phyloP scores from a whole-genome alignment of 176 grass and related monocot genomes.

The Aechmea fasciata region DNA sequence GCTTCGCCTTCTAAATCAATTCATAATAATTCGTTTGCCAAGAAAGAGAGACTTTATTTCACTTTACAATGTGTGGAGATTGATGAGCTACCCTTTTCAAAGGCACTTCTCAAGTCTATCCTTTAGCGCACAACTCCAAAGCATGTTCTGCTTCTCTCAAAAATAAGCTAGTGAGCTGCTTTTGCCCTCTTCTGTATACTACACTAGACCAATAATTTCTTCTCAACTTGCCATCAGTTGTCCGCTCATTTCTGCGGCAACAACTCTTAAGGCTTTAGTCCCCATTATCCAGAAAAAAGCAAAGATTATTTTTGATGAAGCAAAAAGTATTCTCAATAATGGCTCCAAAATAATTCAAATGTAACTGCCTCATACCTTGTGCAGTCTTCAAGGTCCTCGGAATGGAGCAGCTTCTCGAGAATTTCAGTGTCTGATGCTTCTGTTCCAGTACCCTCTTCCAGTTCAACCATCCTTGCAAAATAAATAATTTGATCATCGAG shows the following conservation, averaged over 20 bases:
- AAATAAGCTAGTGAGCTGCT: constrained; percentile 60
- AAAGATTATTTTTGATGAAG: not conserved
- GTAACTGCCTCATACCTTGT: constrained; percentile 26
- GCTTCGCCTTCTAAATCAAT: not conserved
- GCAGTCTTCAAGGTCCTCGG: constrained; percentile 3
- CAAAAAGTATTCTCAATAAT: not conserved
- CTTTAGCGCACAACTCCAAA: constrained; percentile 41
- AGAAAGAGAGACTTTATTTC: not conserved
- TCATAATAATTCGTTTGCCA: not conserved
- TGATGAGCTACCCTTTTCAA: not conserved
- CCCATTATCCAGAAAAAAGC: no score
- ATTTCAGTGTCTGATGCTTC: constrained; percentile 55
- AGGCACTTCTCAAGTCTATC: constrained; percentile 24
- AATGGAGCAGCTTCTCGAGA: constrained; percentile 38
- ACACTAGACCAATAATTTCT: constrained; percentile 35
- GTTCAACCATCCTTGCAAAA: constrained; percentile 65
- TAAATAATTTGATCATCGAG: not conserved
- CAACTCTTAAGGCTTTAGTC: not conserved
- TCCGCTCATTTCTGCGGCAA: constrained; percentile 15
- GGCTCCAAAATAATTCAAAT: not conserved
- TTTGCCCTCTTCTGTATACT: constrained; percentile 81
- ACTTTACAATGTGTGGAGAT: not conserved
- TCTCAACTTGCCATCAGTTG: not conserved
- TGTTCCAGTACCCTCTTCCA: constrained; percentile 78
- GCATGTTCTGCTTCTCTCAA: constrained; percentile 55